Evolutionary conservation across 768 basidiomycete genomes (phyloP), one percentile per base, ranked within the genome.

Genomic region (Phanerodontia chrysosporium): DNA sequence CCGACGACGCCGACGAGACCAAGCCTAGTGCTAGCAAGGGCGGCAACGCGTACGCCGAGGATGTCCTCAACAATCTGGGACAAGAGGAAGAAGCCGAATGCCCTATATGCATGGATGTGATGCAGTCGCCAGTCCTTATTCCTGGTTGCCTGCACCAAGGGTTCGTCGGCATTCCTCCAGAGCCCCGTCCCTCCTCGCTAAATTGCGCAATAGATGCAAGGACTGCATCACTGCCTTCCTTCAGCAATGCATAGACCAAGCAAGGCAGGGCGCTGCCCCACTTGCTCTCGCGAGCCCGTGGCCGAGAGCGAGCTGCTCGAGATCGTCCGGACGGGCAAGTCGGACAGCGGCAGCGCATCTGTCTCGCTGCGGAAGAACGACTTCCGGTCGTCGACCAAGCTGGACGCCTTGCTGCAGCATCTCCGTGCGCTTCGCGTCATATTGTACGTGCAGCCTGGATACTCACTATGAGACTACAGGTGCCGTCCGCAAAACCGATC

Each of bases 321-420:
- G 66, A 79, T 92, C 25, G 69, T 88, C 85, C 49, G 69, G 83
- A 60, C 70, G 24, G 68, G 67, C 48, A 29, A 63, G 27, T 53
- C 65, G 52, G 69, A 72, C 45, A 56, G 68, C 55, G 65, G 58
- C 56, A 63, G 58, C 22, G 64, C 59, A 10, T 32, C 62, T 4
- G 76, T 93, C 27, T 74, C 82, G 14, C 73, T 95, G 46, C 78
- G 90, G 12, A 83, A 85, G 64, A 93, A 93, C 63, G 85, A 95
- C 72, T 92, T 97, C 72, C 81, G 84, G 39, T 89, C 92, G 3
- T 95, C 92, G 9, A 97, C 95, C 0, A 98, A 98, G 72, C 76
- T 98, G 2, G 83, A 94, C 56, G 95, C 95, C 1, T 74, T 98
- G 27, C 72, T 91, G 9, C 78, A 83, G 58, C 82, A 87, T 68